Evolutionary conservation across 257 asterid species (phyloP), one percentile per base, ranked within the genome.

Genomic region (Mentha longifolia): DNA sequence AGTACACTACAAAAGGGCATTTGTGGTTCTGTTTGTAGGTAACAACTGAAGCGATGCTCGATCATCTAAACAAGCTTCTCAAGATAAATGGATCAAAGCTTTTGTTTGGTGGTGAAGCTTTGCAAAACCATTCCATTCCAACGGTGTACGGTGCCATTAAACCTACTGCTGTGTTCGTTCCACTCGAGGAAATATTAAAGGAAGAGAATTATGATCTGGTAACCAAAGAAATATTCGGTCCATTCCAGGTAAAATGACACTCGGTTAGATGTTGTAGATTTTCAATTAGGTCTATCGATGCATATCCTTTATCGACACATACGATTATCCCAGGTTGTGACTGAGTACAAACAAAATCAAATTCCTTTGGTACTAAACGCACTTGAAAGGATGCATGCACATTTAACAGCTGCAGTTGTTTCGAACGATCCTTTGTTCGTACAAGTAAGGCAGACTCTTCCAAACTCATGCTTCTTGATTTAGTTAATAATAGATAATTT

Each of bases 131-230:
- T 84, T 84, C 89, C 14, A 95, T 95, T 72, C 99, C 99, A 51
- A 14, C 79, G 50, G 61, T 95, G 56, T 95, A 95, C 72, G 99
- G 99, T 62, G 96, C 98, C 74, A 88, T 95, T 67, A 87, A 79
- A 86, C 98, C 99, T 1, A 95, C 98, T 75, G 99, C 99, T n/a
- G 86, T 95, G 33, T 95, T 85, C 71, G 59, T 95, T 65, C 99
- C 99, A 14, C 85, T 95, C 0, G 94, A 88, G 73, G 96, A 95
- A 83, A 88, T 95, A 60, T 57, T 89, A 52, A 89, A 92, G 73
- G 92, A 79, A 7, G 65, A 79, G 4, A 90, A 92, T 76, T 95
- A 80, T 47, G 91, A 77, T 70, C 88, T 95, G 14, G 98, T 89
- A 37, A 89, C 97, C 0, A 83, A 82, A 79, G 99, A 95, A 83